These are phyloP conservation scores for Candida quercuum DNA, from an alignment of 805 yeast species.

Conservation along the genomic window DNA sequence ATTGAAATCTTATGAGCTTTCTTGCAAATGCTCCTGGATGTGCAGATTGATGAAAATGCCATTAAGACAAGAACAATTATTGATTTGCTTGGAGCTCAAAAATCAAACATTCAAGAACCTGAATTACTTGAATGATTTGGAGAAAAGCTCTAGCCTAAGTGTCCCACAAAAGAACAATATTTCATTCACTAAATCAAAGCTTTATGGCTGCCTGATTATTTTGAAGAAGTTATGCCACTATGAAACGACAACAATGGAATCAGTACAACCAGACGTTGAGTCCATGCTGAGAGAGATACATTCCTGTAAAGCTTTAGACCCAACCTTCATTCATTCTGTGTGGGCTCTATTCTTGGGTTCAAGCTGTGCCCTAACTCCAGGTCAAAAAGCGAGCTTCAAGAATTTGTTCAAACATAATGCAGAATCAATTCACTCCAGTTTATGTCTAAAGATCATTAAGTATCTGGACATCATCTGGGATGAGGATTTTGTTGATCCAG, in stretches of 20 bases:
- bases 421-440: slow-evolving; percentile 12
- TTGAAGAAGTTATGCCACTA: slow-evolving; percentile 12
- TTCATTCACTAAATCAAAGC: slow-evolving; percentile 11
- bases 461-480: slow-evolving; percentile 21
- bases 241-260: slow-evolving; percentile 7
- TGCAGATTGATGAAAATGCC: slow-evolving; percentile 15
- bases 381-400: slow-evolving; percentile 11
- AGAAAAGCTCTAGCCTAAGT: background rate
- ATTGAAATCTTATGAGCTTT: slow-evolving; percentile 14
- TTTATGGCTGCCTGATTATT: slow-evolving; percentile 14
- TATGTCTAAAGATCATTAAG: slow-evolving; percentile 18
- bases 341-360: slow-evolving; percentile 24
- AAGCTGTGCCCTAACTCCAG: slow-evolving; percentile 9
- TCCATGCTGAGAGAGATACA: slow-evolving; percentile 9
- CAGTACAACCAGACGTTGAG: slow-evolving; percentile 10
- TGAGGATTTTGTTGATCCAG: slow-evolving; percentile 8
- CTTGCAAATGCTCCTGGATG: slow-evolving; percentile 20
- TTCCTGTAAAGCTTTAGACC: slow-evolving; percentile 5
- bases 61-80: slow-evolving; percentile 7
- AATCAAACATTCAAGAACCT: slow-evolving; percentile 3
- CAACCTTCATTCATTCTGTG: slow-evolving; percentile 10
- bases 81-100: slow-evolving; percentile 6
- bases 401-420: slow-evolving; percentile 11
- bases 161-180: slow-evolving; percentile 12
- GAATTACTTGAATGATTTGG: background rate